These are phyloP conservation scores for Moesziomyces antarcticus DNA, from an alignment of 1,284 basidiomycete genomes.

Conservation along the genomic window DNA sequence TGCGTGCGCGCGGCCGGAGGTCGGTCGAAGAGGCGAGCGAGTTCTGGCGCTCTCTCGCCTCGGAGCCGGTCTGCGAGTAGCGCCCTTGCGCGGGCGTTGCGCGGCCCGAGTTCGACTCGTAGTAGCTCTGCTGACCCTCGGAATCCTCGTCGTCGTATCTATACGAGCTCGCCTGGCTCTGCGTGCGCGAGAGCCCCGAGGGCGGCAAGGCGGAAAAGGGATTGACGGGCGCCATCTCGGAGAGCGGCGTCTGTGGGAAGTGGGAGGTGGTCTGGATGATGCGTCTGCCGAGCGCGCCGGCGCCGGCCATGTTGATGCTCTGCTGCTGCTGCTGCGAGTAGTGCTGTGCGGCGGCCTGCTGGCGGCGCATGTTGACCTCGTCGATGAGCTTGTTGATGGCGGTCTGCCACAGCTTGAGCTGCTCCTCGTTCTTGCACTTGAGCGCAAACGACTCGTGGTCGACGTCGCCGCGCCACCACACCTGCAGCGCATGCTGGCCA, in stretches of 20 bases:
- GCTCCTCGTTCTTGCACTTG: constrained; percentile 90
- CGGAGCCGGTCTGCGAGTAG: constrained; percentile 50
- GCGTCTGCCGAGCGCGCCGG: constrained; percentile 48
- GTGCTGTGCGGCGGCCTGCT: constrained; percentile 44
- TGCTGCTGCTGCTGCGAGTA: constrained; percentile 39
- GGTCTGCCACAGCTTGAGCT: constrained; percentile 89
- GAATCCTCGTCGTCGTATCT: constrained; percentile 40
- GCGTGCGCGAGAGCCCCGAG: constrained; percentile 37
- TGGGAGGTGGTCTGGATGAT: constrained; percentile 46
- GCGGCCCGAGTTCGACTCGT: constrained; percentile 38
- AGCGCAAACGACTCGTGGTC: constrained; percentile 91
- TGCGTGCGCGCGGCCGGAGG: constrained; percentile 48
- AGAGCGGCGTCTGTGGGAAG: constrained; percentile 61
- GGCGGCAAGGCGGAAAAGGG: constrained; percentile 38
- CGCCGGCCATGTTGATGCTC: constrained; percentile 56
- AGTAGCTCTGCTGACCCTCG: constrained; percentile 30
- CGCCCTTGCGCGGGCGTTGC: constrained; percentile 52
- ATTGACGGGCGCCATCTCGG: constrained; percentile 50
- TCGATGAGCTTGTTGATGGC: constrained; percentile 88
- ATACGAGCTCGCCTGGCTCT: constrained; percentile 49
- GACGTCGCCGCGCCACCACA: constrained; percentile 93
- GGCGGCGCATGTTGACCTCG: constrained; percentile 65
- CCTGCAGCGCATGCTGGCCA: constrained; percentile 73
- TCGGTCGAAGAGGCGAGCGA: constrained; percentile 35
- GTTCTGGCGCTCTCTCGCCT: constrained; percentile 49